Evolutionary conservation across 768 basidiomycete species (phyloP).

Genomic region (Pulveroboletus sp.): DNA sequence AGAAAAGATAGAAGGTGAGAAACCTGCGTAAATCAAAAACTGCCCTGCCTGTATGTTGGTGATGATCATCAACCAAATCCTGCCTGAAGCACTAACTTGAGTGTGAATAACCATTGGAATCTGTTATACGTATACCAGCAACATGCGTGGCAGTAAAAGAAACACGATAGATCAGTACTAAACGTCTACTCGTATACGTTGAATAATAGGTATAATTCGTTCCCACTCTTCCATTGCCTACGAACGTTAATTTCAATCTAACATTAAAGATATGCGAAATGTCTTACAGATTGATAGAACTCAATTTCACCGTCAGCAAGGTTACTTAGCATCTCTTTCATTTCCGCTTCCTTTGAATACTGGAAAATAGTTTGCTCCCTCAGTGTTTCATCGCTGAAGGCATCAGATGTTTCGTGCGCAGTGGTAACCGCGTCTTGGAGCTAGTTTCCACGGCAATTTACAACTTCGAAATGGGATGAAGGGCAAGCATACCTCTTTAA

Average conservation of each 20-base stretch:
- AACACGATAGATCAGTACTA: slow-evolving; percentile 35
- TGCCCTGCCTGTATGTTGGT: not conserved
- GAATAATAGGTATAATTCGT: slow-evolving; percentile 85
- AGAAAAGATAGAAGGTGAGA: slow-evolving; percentile 10
- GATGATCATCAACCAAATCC: not conserved
- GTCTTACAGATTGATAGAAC: slow-evolving; percentile 79
- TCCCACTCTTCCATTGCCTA: slow-evolving; percentile 98
- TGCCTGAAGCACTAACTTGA: not conserved
- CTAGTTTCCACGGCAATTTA: slow-evolving; percentile 36
- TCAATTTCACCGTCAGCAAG: slow-evolving; percentile 95
- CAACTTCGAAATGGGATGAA: not conserved
- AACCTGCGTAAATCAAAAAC: slow-evolving; percentile 1
- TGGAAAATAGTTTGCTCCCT: slow-evolving; percentile 90
- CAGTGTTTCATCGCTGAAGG: slow-evolving; percentile 93
- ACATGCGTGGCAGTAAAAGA: slow-evolving; percentile 12
- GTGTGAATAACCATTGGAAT: slow-evolving; percentile 6
- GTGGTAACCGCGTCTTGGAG: slow-evolving; percentile 95
- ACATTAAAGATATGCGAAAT: not conserved
- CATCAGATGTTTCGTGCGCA: slow-evolving; percentile 92
- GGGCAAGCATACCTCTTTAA: slow-evolving; percentile 71
- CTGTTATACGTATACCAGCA: slow-evolving; percentile 8
- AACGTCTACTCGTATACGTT: slow-evolving; percentile 91
- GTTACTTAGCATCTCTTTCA: slow-evolving; percentile 90
- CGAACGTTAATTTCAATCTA: slow-evolving; percentile 4
- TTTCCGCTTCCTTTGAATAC: slow-evolving; percentile 85